These are phyloP conservation scores for Yarrowia hollandica DNA, from an alignment of 805 yeast genomes.

Conservation along the genomic window DNA sequence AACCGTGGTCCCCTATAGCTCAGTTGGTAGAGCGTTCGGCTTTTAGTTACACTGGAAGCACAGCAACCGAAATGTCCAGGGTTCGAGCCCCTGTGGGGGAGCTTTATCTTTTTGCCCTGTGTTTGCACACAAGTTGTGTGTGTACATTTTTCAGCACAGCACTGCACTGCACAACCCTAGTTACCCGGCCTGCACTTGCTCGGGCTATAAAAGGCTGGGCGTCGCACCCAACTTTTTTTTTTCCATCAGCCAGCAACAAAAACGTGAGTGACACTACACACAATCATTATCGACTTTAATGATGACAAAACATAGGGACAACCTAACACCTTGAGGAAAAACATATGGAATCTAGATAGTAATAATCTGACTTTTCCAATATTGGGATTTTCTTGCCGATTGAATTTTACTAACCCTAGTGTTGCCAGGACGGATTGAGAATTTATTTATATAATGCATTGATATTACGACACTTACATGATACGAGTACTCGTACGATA, in stretches of 20 bases:
- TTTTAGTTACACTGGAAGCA: slow-evolving; percentile 41
- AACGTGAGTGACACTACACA: slow-evolving; percentile 15
- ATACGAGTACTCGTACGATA: too few relatives aligned
- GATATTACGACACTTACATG: too few relatives aligned
- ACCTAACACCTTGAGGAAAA: slow-evolving; percentile 25
- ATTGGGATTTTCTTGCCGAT: not conserved
- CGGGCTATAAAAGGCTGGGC: not conserved
- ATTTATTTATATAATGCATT: too few relatives aligned
- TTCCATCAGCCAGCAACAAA: not conserved
- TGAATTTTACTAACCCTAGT: slow-evolving; percentile 8
- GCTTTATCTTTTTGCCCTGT: slow-evolving; percentile 33
- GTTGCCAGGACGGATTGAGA: too few relatives aligned
- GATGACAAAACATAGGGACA: slow-evolving; percentile 30
- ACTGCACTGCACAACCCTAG: not conserved
- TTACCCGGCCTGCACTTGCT: not conserved
- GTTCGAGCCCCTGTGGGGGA: slow-evolving; percentile 64
- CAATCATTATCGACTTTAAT: not conserved
- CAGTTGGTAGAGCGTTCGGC: slow-evolving; percentile 30
- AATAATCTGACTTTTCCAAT: not conserved
- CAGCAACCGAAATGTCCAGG: slow-evolving; percentile 56
- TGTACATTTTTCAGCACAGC: slow-evolving; percentile 9
- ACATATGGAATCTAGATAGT: slow-evolving; percentile 29
- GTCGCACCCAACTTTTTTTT: not conserved
- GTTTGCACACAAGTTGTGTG: not conserved
- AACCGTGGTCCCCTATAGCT: slow-evolving; percentile 21